Evolutionary conservation across 1,284 basidiomycete genomes (phyloP), one percentile per base, ranked within the genome.

Genomic region (Entoloma clypeatum): DNA sequence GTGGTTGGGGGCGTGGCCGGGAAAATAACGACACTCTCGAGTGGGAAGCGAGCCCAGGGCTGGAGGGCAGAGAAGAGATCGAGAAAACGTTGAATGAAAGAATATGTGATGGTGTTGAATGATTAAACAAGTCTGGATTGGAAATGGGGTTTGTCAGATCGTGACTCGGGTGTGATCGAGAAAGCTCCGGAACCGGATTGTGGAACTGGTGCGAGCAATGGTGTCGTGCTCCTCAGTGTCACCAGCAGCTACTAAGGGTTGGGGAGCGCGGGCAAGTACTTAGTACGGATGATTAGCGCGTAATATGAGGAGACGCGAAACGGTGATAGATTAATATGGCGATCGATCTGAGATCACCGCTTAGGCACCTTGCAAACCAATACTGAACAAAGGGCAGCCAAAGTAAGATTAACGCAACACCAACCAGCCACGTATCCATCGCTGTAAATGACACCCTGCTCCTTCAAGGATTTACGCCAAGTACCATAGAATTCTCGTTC

Each of bases 261-360:
- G 28, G 28, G 17, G 10, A 9, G 21, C 13, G 30, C n/a, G n/a
- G n/a, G n/a, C n/a, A n/a, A n/a, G n/a, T n/a, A n/a, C n/a, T n/a
- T n/a, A n/a, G n/a, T n/a, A n/a, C n/a, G n/a, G n/a, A n/a, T n/a
- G n/a, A n/a, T n/a, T n/a, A n/a, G n/a, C n/a, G n/a, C n/a, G n/a
- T n/a, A n/a, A n/a, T n/a, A n/a, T n/a, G n/a, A n/a, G n/a, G n/a
- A n/a, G n/a, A n/a, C n/a, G n/a, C n/a, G n/a, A n/a, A n/a, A n/a
- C n/a, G n/a, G n/a, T n/a, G n/a, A n/a, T n/a, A n/a, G n/a, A n/a
- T n/a, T n/a, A n/a, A n/a, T n/a, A n/a, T n/a, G 48, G 39, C 45
- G 45, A 50, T 50, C 43, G 46, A 50, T 50, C 49, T 50, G 37
- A 50, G 45, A 47, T 50, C 42, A 43, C 36, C 29, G 41, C 45